Evolutionary conservation across 108 stramenopile genomes (phyloP).

Genomic region (Pseudonitzschia delicatissima): DNA sequence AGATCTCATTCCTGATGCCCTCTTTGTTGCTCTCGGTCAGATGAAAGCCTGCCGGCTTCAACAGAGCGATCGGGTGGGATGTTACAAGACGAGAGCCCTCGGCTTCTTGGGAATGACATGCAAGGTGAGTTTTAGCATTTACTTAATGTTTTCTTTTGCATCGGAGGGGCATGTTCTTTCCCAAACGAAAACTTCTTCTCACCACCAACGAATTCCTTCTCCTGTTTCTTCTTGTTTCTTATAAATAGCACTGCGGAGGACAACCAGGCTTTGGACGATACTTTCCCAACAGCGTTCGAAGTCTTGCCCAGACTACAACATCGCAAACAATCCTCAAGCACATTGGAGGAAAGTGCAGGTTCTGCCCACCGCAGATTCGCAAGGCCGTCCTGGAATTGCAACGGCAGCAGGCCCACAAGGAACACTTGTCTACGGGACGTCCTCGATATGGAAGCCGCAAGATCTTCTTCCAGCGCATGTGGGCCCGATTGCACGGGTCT

Average conservation of each 20-base stretch:
- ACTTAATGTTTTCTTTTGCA: neutral
- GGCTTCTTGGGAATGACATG: constrained; percentile 72
- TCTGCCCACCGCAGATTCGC: constrained; percentile 51
- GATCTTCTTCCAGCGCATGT: constrained; percentile 73
- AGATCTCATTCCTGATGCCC: constrained; percentile 64
- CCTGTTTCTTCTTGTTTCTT: neutral
- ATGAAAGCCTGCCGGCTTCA: constrained; percentile 50
- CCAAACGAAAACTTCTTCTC: neutral
- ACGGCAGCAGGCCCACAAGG: constrained; percentile 37
- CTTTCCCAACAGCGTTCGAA: constrained; percentile 62
- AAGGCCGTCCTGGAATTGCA: constrained; percentile 45
- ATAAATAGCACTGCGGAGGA: constrained; percentile 54
- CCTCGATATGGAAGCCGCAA: constrained; percentile 74
- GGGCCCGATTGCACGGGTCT: constrained; percentile 56
- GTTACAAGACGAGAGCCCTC: constrained; percentile 60
- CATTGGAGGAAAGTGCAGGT: constrained; percentile 56
- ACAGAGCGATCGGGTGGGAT: constrained; percentile 60
- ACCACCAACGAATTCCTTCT: neutral
- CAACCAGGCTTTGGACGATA: constrained; percentile 69
- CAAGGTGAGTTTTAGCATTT: constrained; percentile 15
- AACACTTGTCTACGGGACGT: constrained; percentile 39
- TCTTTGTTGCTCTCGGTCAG: constrained; percentile 77
- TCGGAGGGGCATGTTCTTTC: neutral
- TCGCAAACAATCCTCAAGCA: constrained; percentile 79
- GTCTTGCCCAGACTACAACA: constrained; percentile 78